Conservation (phyloP, 306 rosid genomes). For the Glycyrrhiza uralensis region DNA sequence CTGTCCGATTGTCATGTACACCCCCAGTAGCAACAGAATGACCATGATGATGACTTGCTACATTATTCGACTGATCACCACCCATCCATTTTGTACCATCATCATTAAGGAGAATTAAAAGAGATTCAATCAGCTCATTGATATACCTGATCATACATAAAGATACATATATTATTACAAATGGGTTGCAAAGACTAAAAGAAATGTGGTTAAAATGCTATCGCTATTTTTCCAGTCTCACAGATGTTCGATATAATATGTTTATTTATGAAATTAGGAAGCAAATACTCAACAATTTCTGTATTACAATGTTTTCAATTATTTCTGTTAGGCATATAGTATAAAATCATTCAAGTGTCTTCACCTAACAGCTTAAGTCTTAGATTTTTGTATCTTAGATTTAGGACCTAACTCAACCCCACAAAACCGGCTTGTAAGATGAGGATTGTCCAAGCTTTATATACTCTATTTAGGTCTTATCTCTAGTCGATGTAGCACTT, state of each 20-base stretch:
- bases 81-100: constrained; percentile 33
- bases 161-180: constrained; percentile 17
- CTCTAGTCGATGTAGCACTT: too few species aligned
- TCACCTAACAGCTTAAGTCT: neutral
- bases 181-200: constrained; percentile 13
- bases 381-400: too few species aligned
- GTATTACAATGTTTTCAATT: neutral
- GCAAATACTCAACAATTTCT: constrained; percentile 1
- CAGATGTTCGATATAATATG: neutral
- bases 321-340: too few species aligned
- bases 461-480: too few species aligned
- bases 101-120: constrained; percentile 59
- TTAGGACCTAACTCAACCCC: too few species aligned
- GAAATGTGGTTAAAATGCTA: neutral
- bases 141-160: constrained; percentile 63
- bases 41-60: constrained; percentile 39
- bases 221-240: neutral
- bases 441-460: too few species aligned
- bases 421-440: too few species aligned
- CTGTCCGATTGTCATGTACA: constrained; percentile 27
- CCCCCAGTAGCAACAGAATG: constrained; percentile 39
- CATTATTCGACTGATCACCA: constrained; percentile 40
- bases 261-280: constrained; percentile 2
- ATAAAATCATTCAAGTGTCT: neutral
- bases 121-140: constrained; percentile 77